phyloP scores from a whole-genome alignment of 192 early-diverging fungal species.

The Entomortierella lignicola region DNA sequence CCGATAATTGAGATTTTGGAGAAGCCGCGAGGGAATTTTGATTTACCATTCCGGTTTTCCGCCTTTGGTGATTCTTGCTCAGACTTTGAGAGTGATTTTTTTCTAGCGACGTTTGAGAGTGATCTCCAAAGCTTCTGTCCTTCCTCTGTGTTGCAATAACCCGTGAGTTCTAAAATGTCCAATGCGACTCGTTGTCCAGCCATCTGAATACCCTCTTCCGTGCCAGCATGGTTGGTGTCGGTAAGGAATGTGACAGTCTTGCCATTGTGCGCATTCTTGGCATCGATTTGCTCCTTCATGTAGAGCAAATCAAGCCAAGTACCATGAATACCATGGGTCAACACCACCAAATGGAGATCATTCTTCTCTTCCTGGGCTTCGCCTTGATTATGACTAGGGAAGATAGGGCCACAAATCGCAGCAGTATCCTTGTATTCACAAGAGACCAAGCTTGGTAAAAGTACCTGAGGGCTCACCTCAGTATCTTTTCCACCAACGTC shows the following conservation, averaged over 20 bases:
- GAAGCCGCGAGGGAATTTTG: slow-evolving; percentile 21
- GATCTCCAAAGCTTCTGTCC: slow-evolving; percentile 16
- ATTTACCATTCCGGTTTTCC: slow-evolving; percentile 2
- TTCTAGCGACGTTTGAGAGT: not conserved
- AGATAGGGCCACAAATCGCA: slow-evolving; percentile 29
- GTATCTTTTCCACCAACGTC: slow-evolving; percentile 2
- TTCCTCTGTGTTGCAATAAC: slow-evolving; percentile 33
- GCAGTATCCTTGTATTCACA: slow-evolving; percentile 42
- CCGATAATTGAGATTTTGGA: slow-evolving; percentile 60
- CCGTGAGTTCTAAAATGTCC: slow-evolving; percentile 51
- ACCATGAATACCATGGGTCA: slow-evolving; percentile 60
- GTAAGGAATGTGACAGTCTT: slow-evolving; percentile 39
- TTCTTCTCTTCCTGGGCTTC: not conserved
- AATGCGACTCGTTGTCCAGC: slow-evolving; percentile 56
- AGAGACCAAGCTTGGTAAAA: slow-evolving; percentile 13
- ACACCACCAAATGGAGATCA: slow-evolving; percentile 48
- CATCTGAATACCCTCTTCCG: slow-evolving; percentile 59
- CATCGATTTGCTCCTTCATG: slow-evolving; percentile 55
- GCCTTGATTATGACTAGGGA: slow-evolving; percentile 3
- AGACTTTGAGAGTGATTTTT: slow-evolving; percentile 10
- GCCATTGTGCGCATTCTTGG: slow-evolving; percentile 16
- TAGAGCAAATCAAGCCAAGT: slow-evolving; percentile 56
- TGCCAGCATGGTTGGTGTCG: slow-evolving; percentile 59
- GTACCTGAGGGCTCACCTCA: slow-evolving; percentile 7
- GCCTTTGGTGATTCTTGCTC: not conserved